A percentile compares a stretch with the other conserved stretches of the same genome.
Evolutionary conservation across 495 filamentous ascomycete genomes (phyloP).

Genomic region (Penicillium cinerascens): DNA sequence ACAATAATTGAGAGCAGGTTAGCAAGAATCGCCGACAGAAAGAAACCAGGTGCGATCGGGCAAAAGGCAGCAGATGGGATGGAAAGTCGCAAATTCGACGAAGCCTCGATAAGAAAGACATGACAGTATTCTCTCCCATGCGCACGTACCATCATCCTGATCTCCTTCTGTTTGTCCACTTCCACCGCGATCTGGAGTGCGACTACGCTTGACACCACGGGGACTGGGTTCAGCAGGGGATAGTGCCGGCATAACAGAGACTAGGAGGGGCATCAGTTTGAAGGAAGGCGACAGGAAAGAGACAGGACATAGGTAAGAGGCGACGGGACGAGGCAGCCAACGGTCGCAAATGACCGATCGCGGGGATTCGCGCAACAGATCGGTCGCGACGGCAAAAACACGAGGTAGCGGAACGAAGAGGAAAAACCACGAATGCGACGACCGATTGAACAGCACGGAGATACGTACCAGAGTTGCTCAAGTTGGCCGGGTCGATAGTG

Average conservation of each 20-base stretch:
- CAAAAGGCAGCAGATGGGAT: not conserved
- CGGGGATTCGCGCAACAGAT: constrained; percentile 6
- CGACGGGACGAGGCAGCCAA: not conserved
- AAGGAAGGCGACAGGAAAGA: constrained; percentile 23
- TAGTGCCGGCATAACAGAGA: constrained; percentile 42
- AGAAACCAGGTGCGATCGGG: constrained; percentile 2
- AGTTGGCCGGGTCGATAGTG: constrained; percentile 75
- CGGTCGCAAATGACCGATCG: not conserved
- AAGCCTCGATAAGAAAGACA: constrained; percentile 1
- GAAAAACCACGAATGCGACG: not conserved
- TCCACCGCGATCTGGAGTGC: constrained; percentile 77
- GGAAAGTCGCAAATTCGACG: not conserved
- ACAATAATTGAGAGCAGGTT: constrained; percentile 16
- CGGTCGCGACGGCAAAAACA: not conserved
- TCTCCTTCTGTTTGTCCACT: constrained; percentile 56
- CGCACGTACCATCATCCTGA: constrained; percentile 80
- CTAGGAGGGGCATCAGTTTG: constrained; percentile 43
- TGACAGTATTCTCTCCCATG: constrained; percentile 12
- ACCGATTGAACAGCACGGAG: not conserved
- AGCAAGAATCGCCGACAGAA: not conserved
- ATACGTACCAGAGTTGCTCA: constrained; percentile 61
- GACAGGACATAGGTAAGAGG: not conserved
- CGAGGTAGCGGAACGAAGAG: not conserved
- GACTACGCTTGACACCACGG: constrained; percentile 88
- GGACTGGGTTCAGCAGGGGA: constrained; percentile 51